Evolutionary conservation across 1,139 yeast genomes (phyloP).

Genomic region (Debaryomycetaceae sp.): DNA sequence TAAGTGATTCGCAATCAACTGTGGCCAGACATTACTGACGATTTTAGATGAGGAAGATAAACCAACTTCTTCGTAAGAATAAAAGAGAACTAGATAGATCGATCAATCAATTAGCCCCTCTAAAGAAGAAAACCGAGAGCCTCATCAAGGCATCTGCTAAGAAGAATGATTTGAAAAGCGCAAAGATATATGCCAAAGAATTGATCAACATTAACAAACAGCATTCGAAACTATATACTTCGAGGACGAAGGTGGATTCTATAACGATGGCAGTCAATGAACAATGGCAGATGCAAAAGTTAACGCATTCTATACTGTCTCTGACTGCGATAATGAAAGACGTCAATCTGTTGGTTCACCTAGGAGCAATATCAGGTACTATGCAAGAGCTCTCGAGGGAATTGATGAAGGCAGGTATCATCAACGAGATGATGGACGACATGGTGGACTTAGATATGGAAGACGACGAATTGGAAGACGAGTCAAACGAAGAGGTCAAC

Average conservation of each 20-base stretch:
- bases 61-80: conserved; percentile 76
- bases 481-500: conserved; percentile 66
- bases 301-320: conserved; percentile 77
- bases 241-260: conserved; percentile 83
- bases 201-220: conserved; percentile 72
- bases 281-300: conserved; percentile 80
- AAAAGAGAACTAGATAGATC: conserved; percentile 77
- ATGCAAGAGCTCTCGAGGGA: conserved; percentile 88
- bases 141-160: conserved; percentile 75
- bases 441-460: conserved; percentile 68
- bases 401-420: conserved; percentile 85
- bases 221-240: conserved; percentile 66
- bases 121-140: conserved; percentile 72
- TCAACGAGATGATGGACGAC: conserved; percentile 94
- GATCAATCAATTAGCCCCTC: conserved; percentile 60
- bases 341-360: conserved; percentile 69
- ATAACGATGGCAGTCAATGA: conserved; percentile 88
- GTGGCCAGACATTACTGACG: conserved; percentile 18
- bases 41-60: conserved; percentile 69
- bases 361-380: conserved; percentile 80
- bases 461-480: conserved; percentile 62
- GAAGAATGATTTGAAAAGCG: conserved; percentile 71
- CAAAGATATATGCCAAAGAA: conserved; percentile 79
- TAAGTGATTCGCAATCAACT: conserved; percentile 20
- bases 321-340: conserved; percentile 86